Conservation (phyloP, 2,329 filamentous ascomycete genomes). For the Diaporthe citrichinensis region DNA sequence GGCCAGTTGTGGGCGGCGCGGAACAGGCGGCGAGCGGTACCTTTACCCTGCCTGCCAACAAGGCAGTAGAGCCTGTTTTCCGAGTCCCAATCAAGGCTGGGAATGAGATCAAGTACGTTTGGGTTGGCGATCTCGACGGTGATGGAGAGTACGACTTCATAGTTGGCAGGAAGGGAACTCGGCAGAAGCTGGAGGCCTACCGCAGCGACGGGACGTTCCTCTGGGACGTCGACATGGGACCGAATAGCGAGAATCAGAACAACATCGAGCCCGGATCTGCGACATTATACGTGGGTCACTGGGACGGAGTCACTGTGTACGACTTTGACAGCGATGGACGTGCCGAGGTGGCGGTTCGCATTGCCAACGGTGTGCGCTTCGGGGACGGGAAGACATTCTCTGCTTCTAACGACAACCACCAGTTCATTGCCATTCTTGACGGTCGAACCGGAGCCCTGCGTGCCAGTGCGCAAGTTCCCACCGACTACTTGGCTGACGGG, state of each 20-base stretch:
- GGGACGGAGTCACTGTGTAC: slow-evolving; percentile 1
- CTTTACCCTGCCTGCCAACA: background rate
- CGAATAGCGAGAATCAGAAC: slow-evolving; percentile 4
- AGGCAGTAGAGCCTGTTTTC: background rate
- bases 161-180: background rate
- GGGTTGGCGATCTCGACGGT: background rate
- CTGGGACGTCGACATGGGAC: background rate
- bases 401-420: background rate
- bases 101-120: background rate
- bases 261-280: background rate
- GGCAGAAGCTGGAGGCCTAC: background rate
- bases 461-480: background rate
- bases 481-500: background rate
- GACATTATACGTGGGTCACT: background rate
- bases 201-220: background rate
- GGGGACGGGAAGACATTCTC: background rate
- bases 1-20: background rate
- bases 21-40: background rate
- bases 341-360: slow-evolving; percentile 7
- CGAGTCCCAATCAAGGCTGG: background rate
- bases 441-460: background rate
- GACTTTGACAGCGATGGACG: slow-evolving; percentile 6
- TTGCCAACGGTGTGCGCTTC: background rate
- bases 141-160: slow-evolving; percentile 9
- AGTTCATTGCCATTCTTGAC: slow-evolving; percentile 6